Percentiles rank a stretch among this genome's conserved stretches.
phyloP scores from a whole-genome alignment of 352 stramenopile genomes.

The Pseudoperonospora humuli region DNA sequence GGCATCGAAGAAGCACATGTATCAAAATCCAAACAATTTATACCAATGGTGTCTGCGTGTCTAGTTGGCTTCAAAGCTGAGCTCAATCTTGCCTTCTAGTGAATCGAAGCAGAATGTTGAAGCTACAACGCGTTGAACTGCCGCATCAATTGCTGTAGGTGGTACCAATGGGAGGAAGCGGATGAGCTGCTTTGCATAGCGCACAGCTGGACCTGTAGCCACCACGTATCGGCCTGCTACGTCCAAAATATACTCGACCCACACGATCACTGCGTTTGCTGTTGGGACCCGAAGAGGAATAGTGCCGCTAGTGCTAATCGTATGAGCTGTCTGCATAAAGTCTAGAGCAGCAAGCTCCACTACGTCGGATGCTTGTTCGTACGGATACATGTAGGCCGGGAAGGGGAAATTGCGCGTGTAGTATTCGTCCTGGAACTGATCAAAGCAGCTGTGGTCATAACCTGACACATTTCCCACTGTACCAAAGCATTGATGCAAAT shows the following conservation, averaged over 20 bases:
- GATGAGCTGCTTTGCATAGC: conserved; percentile 71
- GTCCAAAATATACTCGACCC: conserved; percentile 63
- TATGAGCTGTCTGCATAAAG: conserved; percentile 39
- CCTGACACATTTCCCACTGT: conserved; percentile 57
- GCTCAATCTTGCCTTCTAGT: conserved; percentile 47
- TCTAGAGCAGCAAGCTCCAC: conserved; percentile 44
- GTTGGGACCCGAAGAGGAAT: conserved; percentile 6
- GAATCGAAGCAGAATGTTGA: conserved; percentile 46
- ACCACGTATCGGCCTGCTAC: conserved; percentile 31
- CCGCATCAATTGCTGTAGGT: not conserved
- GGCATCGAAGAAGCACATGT: not conserved
- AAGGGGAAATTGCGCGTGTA: conserved; percentile 73
- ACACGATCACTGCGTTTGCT: conserved; percentile 64
- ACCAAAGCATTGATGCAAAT: conserved; percentile 74
- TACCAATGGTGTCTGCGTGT: conserved; percentile 6
- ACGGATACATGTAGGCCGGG: conserved; percentile 77
- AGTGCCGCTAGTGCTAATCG: conserved; percentile 6
- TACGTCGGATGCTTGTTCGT: conserved; percentile 26
- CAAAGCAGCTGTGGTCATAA: conserved; percentile 67
- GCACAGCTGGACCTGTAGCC: conserved; percentile 42
- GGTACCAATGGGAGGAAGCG: conserved; percentile 40
- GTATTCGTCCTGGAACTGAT: conserved; percentile 64
- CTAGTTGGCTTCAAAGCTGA: conserved; percentile 36
- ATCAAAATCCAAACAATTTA: not conserved
- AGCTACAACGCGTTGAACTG: conserved; percentile 12